Evolutionary conservation across 176 grass and related monocot genomes (phyloP).

Genomic region (Pharus latifolius): DNA sequence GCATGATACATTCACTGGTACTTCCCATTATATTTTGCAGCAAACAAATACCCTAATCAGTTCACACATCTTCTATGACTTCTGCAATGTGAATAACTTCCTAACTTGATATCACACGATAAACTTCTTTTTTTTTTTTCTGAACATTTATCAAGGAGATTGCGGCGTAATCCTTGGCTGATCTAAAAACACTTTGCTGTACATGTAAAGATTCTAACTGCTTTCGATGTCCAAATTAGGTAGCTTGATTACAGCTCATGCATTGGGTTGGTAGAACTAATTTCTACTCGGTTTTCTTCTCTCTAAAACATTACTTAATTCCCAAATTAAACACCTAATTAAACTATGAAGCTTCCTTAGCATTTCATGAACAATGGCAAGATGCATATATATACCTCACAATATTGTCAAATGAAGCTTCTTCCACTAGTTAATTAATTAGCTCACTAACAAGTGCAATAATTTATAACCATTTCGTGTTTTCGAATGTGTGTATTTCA

Average conservation of each 20-base stretch:
- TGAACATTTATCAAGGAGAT: too few species aligned
- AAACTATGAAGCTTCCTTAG: slow-evolving; percentile 15
- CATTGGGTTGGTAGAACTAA: slow-evolving; percentile 4
- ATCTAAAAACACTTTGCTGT: neutral
- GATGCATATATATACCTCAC: neutral
- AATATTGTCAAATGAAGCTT: too few species aligned
- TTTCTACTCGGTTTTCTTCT: neutral
- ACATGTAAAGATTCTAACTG: neutral
- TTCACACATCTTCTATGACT: too few species aligned
- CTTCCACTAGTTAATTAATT: too few species aligned
- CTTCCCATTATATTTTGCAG: too few species aligned
- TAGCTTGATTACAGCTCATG: slow-evolving; percentile 24
- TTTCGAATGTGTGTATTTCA: neutral
- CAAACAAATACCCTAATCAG: too few species aligned
- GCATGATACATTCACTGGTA: too few species aligned
- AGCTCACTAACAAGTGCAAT: too few species aligned
- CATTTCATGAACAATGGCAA: neutral
- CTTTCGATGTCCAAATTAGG: neutral
- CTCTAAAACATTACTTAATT: slow-evolving; percentile 1
- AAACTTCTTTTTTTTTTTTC: too few species aligned
- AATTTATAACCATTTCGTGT: neutral
- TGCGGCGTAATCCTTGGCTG: neutral
- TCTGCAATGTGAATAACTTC: too few species aligned
- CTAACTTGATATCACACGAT: too few species aligned
- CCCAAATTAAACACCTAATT: slow-evolving; percentile 1